Evolutionary conservation across 768 basidiomycete species (phyloP).

Genomic region (Rhodotorula taiwanensis): DNA sequence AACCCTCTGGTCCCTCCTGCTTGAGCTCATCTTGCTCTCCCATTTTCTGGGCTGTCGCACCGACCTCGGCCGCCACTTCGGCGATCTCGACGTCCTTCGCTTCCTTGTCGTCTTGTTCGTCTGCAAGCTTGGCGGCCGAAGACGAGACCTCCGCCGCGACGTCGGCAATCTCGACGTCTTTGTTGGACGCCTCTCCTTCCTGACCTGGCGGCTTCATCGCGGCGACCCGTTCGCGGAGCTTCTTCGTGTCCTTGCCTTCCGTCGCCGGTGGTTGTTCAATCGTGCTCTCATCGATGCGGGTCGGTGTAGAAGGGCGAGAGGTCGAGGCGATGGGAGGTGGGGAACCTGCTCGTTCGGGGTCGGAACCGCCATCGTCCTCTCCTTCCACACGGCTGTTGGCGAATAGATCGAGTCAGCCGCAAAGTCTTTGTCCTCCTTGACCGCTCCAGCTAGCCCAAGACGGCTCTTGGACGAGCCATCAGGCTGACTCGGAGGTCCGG

Average conservation of each 20-base stretch:
- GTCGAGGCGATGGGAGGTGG: neutral
- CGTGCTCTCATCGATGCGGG: neutral
- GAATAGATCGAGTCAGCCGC: too few relatives aligned
- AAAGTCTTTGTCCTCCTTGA: too few relatives aligned
- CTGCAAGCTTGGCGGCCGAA: conserved; percentile 10
- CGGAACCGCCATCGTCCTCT: neutral
- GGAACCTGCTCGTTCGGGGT: neutral
- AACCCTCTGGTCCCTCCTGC: conserved; percentile 3
- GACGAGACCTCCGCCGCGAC: conserved; percentile 15
- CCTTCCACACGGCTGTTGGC: conserved; percentile 19
- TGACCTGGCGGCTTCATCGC: conserved; percentile 22
- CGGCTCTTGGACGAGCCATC: too few relatives aligned
- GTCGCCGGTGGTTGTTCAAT: neutral
- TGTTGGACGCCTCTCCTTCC: neutral
- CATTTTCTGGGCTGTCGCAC: conserved; percentile 12
- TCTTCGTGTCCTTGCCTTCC: conserved; percentile 34
- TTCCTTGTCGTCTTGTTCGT: conserved; percentile 14
- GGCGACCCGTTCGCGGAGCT: conserved; percentile 32
- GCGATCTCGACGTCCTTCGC: conserved; percentile 25
- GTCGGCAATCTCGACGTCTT: conserved; percentile 18
- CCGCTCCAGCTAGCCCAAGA: too few relatives aligned
- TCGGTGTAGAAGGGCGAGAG: conserved; percentile 1
- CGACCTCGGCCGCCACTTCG: conserved; percentile 27
- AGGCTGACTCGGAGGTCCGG: too few relatives aligned
- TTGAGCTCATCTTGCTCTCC: conserved; percentile 3